Percentiles rank a stretch among this genome's conserved stretches.
These are phyloP conservation scores for Zygotorulaspora sp. DNA, from an alignment of 805 yeast genomes.

Conservation along the genomic window DNA sequence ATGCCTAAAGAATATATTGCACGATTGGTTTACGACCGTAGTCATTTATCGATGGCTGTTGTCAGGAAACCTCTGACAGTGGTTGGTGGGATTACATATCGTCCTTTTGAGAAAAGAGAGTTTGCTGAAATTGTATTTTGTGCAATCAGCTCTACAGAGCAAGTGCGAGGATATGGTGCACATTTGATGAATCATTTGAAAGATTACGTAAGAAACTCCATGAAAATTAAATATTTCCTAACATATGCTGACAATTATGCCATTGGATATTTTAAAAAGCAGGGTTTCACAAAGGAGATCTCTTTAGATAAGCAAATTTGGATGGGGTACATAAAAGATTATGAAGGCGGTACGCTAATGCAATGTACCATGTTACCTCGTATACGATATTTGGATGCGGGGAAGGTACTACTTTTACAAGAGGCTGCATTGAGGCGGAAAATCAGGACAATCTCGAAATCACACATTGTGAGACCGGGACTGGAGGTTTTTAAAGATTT, in stretches of 20 bases:
- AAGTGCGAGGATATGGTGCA: constrained; percentile 98
- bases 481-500: constrained; percentile 59
- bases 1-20: constrained; percentile 98
- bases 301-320: constrained; percentile 79
- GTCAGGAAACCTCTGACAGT: constrained; percentile 90
- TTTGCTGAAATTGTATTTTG: constrained; percentile 99
- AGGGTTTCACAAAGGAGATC: constrained; percentile 95
- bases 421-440: constrained; percentile 87
- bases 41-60: constrained; percentile 94
- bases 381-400: constrained; percentile 82
- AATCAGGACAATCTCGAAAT: constrained; percentile 70
- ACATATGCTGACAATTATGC: constrained; percentile 99
- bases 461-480: constrained; percentile 81
- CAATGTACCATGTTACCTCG: constrained; percentile 92
- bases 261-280: constrained; percentile 96
- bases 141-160: constrained; percentile 96
- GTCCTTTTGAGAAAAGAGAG: constrained; percentile 85
- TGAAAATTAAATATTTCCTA: constrained; percentile 77
- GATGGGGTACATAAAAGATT: constrained; percentile 99
- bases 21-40: constrained; percentile 86
- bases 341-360: constrained; percentile 98
- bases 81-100: constrained; percentile 94
- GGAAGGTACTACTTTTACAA: constrained; percentile 78
- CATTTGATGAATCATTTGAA: constrained; percentile 97
- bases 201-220: constrained; percentile 87